Conservation (phyloP, 164 flowering plant species). For the Nymphaea colorata region DNA sequence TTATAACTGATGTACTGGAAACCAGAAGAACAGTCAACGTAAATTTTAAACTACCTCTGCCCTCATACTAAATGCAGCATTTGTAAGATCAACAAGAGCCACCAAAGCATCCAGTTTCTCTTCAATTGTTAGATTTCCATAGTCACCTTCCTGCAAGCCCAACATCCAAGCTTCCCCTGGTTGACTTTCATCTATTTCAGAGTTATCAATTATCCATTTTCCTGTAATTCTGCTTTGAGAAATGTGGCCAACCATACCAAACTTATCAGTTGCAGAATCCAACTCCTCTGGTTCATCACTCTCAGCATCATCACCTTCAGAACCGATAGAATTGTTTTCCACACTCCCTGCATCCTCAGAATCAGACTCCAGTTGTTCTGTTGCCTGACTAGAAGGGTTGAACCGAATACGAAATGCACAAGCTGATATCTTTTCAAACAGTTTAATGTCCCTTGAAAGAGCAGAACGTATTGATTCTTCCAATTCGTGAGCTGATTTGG, state of each 20-base stretch:
- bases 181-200: slow-evolving; percentile 88
- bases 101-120: slow-evolving; percentile 72
- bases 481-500: slow-evolving; percentile 35
- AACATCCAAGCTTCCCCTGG: slow-evolving; percentile 84
- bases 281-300: slow-evolving; percentile 34
- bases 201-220: slow-evolving; percentile 18
- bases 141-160: slow-evolving; percentile 89
- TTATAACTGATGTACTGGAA: too few relatives aligned
- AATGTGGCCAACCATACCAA: slow-evolving; percentile 11
- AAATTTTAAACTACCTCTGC: slow-evolving; percentile 45
- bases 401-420: slow-evolving; percentile 73
- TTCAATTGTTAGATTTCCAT: slow-evolving; percentile 75
- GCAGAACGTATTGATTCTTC: slow-evolving; percentile 52
- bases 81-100: slow-evolving; percentile 70
- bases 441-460: slow-evolving; percentile 88
- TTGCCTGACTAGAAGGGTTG: slow-evolving; percentile 19
- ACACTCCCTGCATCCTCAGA: slow-evolving; percentile 66
- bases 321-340: slow-evolving; percentile 42
- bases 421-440: slow-evolving; percentile 83
- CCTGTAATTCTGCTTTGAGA: slow-evolving; percentile 14
- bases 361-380: slow-evolving; percentile 35
- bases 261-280: slow-evolving; percentile 26
- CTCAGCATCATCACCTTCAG: slow-evolving; percentile 18
- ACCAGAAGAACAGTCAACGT: neutral
- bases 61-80: slow-evolving; percentile 48